Percentiles rank a stretch among this genome's conserved stretches.
phyloP scores from a whole-genome alignment of 495 filamentous ascomycete species.

The Talaromyces proteolyticus region DNA sequence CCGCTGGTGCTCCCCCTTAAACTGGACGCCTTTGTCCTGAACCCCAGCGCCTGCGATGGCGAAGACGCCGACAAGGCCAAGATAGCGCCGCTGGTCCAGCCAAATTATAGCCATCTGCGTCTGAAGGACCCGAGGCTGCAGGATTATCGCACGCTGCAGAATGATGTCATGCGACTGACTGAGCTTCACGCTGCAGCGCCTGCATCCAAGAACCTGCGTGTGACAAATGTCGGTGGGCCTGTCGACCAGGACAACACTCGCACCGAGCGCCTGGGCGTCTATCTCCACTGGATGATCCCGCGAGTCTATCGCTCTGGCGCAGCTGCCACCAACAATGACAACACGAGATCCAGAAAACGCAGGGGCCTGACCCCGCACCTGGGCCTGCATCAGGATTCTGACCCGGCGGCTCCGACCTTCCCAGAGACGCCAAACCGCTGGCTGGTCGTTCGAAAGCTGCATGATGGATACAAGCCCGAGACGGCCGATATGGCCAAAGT shows the following conservation, averaged over 20 bases:
- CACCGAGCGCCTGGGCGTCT: conserved; percentile 35
- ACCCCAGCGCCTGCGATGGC: conserved; percentile 17
- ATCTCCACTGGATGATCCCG: conserved; percentile 49
- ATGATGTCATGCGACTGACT: conserved; percentile 33
- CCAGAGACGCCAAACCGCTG: conserved; percentile 28
- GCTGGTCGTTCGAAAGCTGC: conserved; percentile 35
- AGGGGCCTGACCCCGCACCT: no score
- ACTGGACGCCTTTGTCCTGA: conserved; percentile 38
- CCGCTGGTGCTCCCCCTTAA: conserved; percentile 20
- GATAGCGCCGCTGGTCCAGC: conserved; percentile 48
- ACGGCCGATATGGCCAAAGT: conserved; percentile 13
- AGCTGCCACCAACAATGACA: conserved; percentile 9
- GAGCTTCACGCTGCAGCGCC: conserved; percentile 37
- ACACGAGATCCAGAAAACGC: background rate
- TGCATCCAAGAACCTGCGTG: conserved; percentile 27
- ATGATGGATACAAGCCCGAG: conserved; percentile 7
- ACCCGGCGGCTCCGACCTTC: conserved; percentile 21
- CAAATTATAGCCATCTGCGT: conserved; percentile 46
- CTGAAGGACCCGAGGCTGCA: conserved; percentile 10
- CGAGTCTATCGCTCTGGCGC: conserved; percentile 32
- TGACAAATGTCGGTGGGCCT: conserved; percentile 33
- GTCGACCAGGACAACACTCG: conserved; percentile 6
- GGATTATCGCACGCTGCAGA: no score
- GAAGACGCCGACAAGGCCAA: conserved; percentile 11
- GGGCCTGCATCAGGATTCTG: no score